These are phyloP conservation scores for Ajuga chamaepitys DNA, from an alignment of 257 asterid genomes.

Conservation along the genomic window DNA sequence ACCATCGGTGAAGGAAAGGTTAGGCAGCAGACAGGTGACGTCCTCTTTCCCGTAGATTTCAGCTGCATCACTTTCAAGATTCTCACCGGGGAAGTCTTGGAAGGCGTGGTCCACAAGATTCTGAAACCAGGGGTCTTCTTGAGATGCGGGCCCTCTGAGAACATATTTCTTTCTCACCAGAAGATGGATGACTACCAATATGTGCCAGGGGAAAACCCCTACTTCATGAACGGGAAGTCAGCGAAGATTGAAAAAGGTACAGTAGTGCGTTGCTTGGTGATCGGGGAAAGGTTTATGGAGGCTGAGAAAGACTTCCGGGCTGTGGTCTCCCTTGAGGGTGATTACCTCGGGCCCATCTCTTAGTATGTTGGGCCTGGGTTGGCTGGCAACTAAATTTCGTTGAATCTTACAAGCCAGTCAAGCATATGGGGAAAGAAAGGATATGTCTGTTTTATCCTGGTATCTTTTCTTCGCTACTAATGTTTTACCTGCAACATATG, in stretches of 20 bases:
- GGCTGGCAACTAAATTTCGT: background rate
- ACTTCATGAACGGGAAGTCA: slow-evolving; percentile 54
- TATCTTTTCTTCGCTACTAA: background rate
- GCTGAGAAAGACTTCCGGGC: slow-evolving; percentile 66
- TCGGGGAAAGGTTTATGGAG: slow-evolving; percentile 70
- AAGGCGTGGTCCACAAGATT: slow-evolving; percentile 63
- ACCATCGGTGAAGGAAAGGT: slow-evolving; percentile 73
- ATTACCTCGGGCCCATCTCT: slow-evolving; percentile 76
- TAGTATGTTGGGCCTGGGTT: background rate
- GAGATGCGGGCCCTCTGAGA: slow-evolving; percentile 62
- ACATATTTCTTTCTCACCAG: slow-evolving; percentile 51
- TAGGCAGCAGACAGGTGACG: slow-evolving; percentile 65
- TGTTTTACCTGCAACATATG: background rate
- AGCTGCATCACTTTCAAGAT: slow-evolving; percentile 79
- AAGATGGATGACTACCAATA: slow-evolving; percentile 62
- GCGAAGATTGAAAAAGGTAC: slow-evolving; percentile 69
- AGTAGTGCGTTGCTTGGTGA: slow-evolving; percentile 51
- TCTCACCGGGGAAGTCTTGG: slow-evolving; percentile 60
- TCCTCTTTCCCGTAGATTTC: slow-evolving; percentile 72
- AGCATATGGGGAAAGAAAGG: background rate
- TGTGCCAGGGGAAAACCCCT: slow-evolving; percentile 71
- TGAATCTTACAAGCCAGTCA: background rate
- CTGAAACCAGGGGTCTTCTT: slow-evolving; percentile 70
- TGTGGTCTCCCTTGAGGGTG: slow-evolving; percentile 72
- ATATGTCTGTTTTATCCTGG: background rate